A percentile compares a stretch with the other conserved stretches of the same genome.
phyloP scores from a whole-genome alignment of 2,329 filamentous ascomycete species.

The Pseudocercospora fijiensis region DNA sequence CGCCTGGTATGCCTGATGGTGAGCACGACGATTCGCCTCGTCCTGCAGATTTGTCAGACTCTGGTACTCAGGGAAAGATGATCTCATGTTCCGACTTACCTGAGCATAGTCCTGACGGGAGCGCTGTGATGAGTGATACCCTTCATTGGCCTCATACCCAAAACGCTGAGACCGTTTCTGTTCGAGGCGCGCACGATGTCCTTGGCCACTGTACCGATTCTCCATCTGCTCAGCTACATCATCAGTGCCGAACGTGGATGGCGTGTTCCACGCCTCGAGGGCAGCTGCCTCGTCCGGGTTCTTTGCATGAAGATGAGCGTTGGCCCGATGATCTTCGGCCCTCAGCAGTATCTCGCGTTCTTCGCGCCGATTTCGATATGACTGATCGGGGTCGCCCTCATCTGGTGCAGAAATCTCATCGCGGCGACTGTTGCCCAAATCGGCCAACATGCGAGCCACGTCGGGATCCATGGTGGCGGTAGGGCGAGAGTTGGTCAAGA shows the following conservation, averaged over 20 bases:
- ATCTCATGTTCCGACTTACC: not conserved
- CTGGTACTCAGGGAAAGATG: not conserved
- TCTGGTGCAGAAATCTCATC: conserved; percentile 26
- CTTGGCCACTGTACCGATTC: conserved; percentile 23
- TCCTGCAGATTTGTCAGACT: not conserved
- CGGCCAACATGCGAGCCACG: conserved; percentile 28
- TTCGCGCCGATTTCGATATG: not conserved
- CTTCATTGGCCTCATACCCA: not conserved
- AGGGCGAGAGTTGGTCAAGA: not conserved
- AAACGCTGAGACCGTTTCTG: not conserved
- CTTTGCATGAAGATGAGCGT: not conserved
- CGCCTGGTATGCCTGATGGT: not conserved
- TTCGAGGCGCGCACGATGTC: conserved; percentile 21
- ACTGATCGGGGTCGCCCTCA: not conserved
- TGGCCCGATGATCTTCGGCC: not conserved
- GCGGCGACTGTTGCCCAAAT: conserved; percentile 27
- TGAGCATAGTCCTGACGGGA: not conserved
- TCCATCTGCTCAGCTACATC: not conserved
- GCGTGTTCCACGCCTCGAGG: conserved; percentile 16
- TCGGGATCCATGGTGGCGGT: conserved; percentile 22
- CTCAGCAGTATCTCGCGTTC: not conserved
- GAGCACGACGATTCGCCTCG: not conserved
- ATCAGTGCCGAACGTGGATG: conserved; percentile 18
- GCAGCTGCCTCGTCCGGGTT: conserved; percentile 1
- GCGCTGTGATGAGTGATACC: not conserved